Conservation (phyloP, 2,329 filamentous ascomycete genomes). For the Diplodia scrobiculata region DNA sequence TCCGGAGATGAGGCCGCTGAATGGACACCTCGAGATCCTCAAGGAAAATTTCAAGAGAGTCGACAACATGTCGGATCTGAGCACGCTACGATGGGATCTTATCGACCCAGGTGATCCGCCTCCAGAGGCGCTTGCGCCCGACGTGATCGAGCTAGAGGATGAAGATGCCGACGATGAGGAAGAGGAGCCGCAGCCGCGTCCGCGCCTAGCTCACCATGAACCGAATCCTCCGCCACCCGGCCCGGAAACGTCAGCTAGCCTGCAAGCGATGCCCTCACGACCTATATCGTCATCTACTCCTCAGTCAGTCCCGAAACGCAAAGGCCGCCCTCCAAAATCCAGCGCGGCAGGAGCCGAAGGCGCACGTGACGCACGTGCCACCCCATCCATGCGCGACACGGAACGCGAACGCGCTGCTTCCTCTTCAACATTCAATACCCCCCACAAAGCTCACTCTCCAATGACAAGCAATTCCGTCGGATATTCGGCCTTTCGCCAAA, state of each 20-base stretch:
- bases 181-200: conserved; percentile 12
- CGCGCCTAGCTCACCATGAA: not conserved
- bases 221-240: not conserved
- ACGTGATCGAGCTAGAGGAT: conserved; percentile 34
- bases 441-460: conserved; percentile 12
- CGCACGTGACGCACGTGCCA: conserved; percentile 20
- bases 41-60: conserved; percentile 49
- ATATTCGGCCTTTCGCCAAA: conserved; percentile 49
- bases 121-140: conserved; percentile 39
- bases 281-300: not conserved
- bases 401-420: conserved; percentile 5
- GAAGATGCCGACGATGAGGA: conserved; percentile 43
- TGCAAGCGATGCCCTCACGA: not conserved
- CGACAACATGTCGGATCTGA: conserved; percentile 54
- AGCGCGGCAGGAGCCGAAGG: not conserved
- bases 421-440: conserved; percentile 4
- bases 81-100: conserved; percentile 63
- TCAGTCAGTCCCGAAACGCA: not conserved
- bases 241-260: not conserved
- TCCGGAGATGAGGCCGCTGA: conserved; percentile 60
- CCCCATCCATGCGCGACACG: conserved; percentile 23
- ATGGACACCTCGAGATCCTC: conserved; percentile 59
- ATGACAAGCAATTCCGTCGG: conserved; percentile 37
- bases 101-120: conserved; percentile 59
- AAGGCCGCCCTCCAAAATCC: not conserved